Base-by-base conservation (phyloP, 1,139 yeast species). In the Hansenula anomala region DNA sequence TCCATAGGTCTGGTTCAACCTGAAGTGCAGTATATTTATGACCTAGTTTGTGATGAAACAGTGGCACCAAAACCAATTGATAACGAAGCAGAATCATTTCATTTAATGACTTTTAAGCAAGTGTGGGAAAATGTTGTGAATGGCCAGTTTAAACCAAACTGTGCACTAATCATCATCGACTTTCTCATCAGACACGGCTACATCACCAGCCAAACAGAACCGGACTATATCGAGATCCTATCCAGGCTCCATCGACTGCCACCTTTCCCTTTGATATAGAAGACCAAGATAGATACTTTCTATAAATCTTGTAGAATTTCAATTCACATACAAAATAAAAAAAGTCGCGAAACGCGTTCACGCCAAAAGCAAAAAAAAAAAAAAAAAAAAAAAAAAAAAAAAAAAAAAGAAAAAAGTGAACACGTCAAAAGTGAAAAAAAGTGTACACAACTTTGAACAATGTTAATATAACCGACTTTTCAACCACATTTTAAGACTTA, bases 111-210 rank as follows among this genome's bases (percentile, higher is more conserved):
- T 6, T 59, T 85, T 1, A 77, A 71, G 10, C 80, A 85, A 46
- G 75, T 87, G 0, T 46, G 71, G 27, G 46, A 55, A 20, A 68
- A 73, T 18, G 53, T 90, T 22, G 53, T 56, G 9, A 56, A 59
- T 0, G 78, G 77, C 1, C 75, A 80, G 48, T 92, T 92, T 66
- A 92, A 92, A 60, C 96, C 96, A 31, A 92, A 92, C 52, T 85
- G 96, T 61, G 95, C 83, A 0, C 61, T 84, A 36, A 81, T 90
- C 3, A 70, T 85, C 30, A 67, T 89, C 19, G 97, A 92, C 53
- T 92, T 92, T 52, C 67, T 92, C 46, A 73, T 90, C 18, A 77
- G 98, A 50, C 92, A 85, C 53, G 96, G 96, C 1, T 56, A 69
- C 27, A 56, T 88, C 19, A 72, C 78, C 0, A 67, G 80, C 0